Base-by-base conservation (phyloP, 306 rosid species). In the Malus orientalis region DNA sequence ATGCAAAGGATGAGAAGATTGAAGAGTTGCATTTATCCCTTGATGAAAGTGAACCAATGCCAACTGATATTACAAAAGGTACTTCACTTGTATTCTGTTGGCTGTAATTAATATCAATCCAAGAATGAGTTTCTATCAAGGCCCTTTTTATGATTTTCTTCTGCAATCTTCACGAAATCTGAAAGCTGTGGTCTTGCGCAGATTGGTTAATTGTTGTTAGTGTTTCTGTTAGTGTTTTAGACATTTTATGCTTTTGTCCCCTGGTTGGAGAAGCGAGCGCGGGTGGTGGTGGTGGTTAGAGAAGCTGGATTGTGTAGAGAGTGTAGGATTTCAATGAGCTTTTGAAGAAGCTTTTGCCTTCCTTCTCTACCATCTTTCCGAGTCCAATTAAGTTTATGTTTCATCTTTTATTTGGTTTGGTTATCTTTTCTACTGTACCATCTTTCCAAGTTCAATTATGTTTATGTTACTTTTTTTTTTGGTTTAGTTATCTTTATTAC, bases 41-140 rank as follows among this genome's bases (percentile, higher is more conserved):
- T 3, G 92, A 88, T 80, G 93, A 81, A 38, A 78, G 73, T 47
- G 99, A 92, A 76, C 81, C 86, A 51, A 78, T 54, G 38, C 79
- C 84, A 29, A 84, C 84, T 76, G 91, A 76, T 81, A 74, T 89
- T 78, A 65, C 86, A 60, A 81, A 83, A 88, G 98, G 99, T 96
- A 82, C 66, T 51, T 78, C 45, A 44, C 70, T 62, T 44, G 42
- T 74, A 30, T 12, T 36, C 49, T 14, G 30, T 69, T 23, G 40
- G 73, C 18, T 15, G 2, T 49, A 33, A 32, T 2, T 45, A 42
- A 27, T 67, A 13, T 59, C 55, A 58, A 58, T 58, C 68, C 68
- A 40, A 33, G 8, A 40, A 23, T 15, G n/a, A 40, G n/a, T 36
- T 44, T 74, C 18, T 67, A 13, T 6, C 36, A 5, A 32, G 30